Conservation (phyloP, 768 basidiomycete species). For the Porphyrellus cyaneotinctus region DNA sequence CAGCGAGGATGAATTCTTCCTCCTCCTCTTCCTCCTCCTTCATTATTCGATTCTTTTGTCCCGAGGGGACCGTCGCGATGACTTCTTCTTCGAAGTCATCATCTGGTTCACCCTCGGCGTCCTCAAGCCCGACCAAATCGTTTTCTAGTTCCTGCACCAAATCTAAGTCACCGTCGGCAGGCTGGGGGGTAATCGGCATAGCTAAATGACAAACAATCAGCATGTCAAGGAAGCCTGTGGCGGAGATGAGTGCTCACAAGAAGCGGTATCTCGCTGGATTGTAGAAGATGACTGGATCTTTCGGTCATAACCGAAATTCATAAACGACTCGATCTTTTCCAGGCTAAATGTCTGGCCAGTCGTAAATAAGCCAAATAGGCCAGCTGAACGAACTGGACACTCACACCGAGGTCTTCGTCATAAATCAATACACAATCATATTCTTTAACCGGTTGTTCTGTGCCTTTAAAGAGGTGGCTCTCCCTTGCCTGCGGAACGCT, state of each 20-base stretch:
- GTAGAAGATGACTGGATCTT: conserved; percentile 33
- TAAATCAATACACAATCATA: conserved; percentile 77
- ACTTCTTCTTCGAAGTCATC: conserved; percentile 45
- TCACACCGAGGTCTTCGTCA: conserved; percentile 68
- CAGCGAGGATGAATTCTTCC: conserved; percentile 30
- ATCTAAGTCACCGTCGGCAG: conserved; percentile 29
- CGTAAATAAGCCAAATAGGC: conserved; percentile 4
- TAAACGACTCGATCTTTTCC: conserved; percentile 69
- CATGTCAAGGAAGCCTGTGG: not conserved
- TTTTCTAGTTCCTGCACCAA: conserved; percentile 27
- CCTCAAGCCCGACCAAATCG: conserved; percentile 29
- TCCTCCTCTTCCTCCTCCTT: conserved; percentile 25
- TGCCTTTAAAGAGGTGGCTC: conserved; percentile 52
- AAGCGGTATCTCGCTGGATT: conserved; percentile 12
- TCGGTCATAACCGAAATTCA: conserved; percentile 51
- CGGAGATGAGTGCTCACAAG: conserved; percentile 19
- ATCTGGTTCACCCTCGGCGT: conserved; percentile 39
- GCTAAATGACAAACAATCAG: conserved; percentile 14
- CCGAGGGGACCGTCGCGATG: conserved; percentile 28
- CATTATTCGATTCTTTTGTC: conserved; percentile 31
- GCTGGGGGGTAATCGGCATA: conserved; percentile 12
- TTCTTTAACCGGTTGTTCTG: conserved; percentile 58
- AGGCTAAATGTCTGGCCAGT: conserved; percentile 58
- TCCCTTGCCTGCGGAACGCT: conserved; percentile 43
- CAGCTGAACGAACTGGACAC: conserved; percentile 19